A percentile compares a stretch with the other conserved stretches of the same genome.
These are phyloP conservation scores for Calonectria fujianensis DNA, from an alignment of 2,329 filamentous ascomycete genomes.

Conservation along the genomic window DNA sequence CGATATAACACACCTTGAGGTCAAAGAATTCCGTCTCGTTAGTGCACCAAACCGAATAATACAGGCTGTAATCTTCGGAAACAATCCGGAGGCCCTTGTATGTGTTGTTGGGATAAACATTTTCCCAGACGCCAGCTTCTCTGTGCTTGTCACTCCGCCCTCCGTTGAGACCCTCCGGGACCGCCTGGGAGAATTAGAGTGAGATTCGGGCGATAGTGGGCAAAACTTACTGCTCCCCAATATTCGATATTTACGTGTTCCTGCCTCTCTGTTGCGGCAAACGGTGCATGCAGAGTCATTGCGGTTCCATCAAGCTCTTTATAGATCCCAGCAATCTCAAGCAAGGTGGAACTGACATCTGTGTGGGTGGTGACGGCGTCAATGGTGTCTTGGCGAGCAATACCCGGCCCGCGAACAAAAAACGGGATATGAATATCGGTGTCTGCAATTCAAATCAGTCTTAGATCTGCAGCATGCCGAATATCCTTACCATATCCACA, in stretches of 20 bases:
- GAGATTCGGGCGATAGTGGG: too few relatives aligned
- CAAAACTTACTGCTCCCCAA: slow-evolving; percentile 60
- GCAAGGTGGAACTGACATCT: slow-evolving; percentile 71
- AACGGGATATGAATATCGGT: slow-evolving; percentile 69
- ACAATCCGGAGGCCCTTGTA: slow-evolving; percentile 71
- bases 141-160: slow-evolving; percentile 19
- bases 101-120: slow-evolving; percentile 63
- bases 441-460: slow-evolving; percentile 17
- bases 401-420: slow-evolving; percentile 67
- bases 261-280: slow-evolving; percentile 45
- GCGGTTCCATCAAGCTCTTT: slow-evolving; percentile 69
- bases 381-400: slow-evolving; percentile 58
- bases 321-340: slow-evolving; percentile 58
- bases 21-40: slow-evolving; percentile 69
- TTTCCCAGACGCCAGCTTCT: slow-evolving; percentile 29
- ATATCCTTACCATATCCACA: slow-evolving; percentile 59
- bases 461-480: not conserved
- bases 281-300: slow-evolving; percentile 58
- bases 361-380: slow-evolving; percentile 68
- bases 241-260: slow-evolving; percentile 71
- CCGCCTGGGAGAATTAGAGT: not conserved
- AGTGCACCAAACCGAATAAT: slow-evolving; percentile 74
- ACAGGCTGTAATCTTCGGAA: slow-evolving; percentile 68
- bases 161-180: slow-evolving; percentile 27
- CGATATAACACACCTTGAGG: slow-evolving; percentile 63